Evolutionary conservation across 1,139 yeast genomes (phyloP).

Genomic region (Pichia kudriavzevii): DNA sequence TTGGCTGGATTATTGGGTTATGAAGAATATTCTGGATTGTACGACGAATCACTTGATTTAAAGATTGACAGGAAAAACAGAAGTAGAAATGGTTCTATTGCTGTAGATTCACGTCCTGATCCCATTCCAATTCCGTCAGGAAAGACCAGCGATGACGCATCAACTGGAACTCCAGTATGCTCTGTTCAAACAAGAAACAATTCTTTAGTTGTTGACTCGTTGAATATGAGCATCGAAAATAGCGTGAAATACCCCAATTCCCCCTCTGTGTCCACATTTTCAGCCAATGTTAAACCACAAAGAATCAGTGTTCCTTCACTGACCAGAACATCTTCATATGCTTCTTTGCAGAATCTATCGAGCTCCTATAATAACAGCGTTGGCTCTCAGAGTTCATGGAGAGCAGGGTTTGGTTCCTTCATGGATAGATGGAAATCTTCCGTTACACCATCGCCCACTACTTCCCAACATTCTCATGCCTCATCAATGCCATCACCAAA

Average conservation of each 20-base stretch:
- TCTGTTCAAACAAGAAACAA: slow-evolving; percentile 6
- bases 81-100: not conserved
- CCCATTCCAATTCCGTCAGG: slow-evolving; percentile 6
- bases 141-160: too few relatives aligned
- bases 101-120: not conserved
- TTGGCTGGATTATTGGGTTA: slow-evolving; percentile 40
- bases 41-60: slow-evolving; percentile 4
- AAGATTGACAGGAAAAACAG: too few relatives aligned
- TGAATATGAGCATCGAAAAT: too few relatives aligned
- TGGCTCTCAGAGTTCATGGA: slow-evolving; percentile 23
- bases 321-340: slow-evolving; percentile 26
- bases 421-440: slow-evolving; percentile 23
- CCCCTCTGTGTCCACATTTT: slow-evolving; percentile 17
- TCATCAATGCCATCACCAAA: slow-evolving; percentile 37
- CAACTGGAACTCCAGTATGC: not conserved
- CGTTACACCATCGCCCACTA: slow-evolving; percentile 12
- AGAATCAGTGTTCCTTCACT: slow-evolving; percentile 17
- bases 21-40: slow-evolving; percentile 17
- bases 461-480: slow-evolving; percentile 6
- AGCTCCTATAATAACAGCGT: slow-evolving; percentile 20
- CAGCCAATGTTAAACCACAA: slow-evolving; percentile 18
- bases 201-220: slow-evolving; percentile 8
- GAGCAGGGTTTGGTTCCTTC: slow-evolving; percentile 25
- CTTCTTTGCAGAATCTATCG: slow-evolving; percentile 28
- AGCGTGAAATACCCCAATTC: too few relatives aligned